A percentile compares a stretch with the other conserved stretches of the same genome.
Evolutionary conservation across 257 asterid genomes (phyloP).

Genomic region (Scutellaria barbata): DNA sequence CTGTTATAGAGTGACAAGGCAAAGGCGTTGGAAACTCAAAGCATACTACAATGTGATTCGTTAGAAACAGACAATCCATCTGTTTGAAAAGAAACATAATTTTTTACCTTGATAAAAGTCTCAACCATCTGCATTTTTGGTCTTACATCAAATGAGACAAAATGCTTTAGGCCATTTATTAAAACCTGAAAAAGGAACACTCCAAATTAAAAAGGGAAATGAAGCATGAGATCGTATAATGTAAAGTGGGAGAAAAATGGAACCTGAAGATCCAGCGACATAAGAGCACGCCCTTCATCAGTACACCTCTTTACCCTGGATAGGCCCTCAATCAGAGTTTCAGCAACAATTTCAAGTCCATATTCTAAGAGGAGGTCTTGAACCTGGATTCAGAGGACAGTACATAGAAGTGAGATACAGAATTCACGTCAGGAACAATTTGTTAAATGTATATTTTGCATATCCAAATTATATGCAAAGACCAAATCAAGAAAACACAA

Average conservation of each 20-base stretch:
- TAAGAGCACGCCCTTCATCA: constrained; percentile 98
- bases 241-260: constrained; percentile 29
- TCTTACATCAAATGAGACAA: constrained; percentile 72
- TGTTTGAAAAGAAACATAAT: background rate
- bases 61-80: background rate
- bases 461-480: no score
- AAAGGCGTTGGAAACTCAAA: constrained; percentile 26
- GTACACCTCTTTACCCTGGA: constrained; percentile 95
- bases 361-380: constrained; percentile 88
- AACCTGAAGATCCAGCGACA: constrained; percentile 99
- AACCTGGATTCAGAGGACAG: constrained; percentile 53
- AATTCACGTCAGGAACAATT: constrained; percentile 18
- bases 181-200: constrained; percentile 66
- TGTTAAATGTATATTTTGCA: no score
- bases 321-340: constrained; percentile 86
- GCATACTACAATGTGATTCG: background rate
- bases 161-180: constrained; percentile 93
- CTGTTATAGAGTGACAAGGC: constrained; percentile 45
- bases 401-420: constrained; percentile 17
- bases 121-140: constrained; percentile 93
- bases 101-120: constrained; percentile 83
- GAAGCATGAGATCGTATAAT: background rate
- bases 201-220: constrained; percentile 22
- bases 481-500: no score
- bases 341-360: constrained; percentile 92